Conservation (phyloP, 1,139 yeast species). For the Pichia sp. region DNA sequence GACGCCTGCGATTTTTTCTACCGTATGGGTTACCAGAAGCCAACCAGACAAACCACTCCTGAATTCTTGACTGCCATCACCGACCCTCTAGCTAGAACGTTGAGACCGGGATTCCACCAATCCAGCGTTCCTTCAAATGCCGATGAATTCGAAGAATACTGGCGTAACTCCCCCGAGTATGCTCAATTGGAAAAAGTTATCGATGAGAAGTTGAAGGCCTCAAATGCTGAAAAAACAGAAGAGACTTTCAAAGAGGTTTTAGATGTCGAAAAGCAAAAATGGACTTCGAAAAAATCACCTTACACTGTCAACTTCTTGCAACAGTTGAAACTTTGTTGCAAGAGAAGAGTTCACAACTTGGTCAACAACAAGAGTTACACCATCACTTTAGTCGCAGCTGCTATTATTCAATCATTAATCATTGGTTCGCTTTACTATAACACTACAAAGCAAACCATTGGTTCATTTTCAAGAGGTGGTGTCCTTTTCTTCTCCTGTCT, state of each 20-base stretch:
- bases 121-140: slow-evolving; percentile 32
- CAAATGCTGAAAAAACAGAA: slow-evolving; percentile 29
- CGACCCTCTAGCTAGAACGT: slow-evolving; percentile 45
- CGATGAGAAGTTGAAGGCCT: slow-evolving; percentile 22
- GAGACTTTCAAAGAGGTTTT: slow-evolving; percentile 29
- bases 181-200: slow-evolving; percentile 29
- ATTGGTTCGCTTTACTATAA: slow-evolving; percentile 40
- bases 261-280: slow-evolving; percentile 37
- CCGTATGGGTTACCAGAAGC: slow-evolving; percentile 66
- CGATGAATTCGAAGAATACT: slow-evolving; percentile 46
- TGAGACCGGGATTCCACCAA: slow-evolving; percentile 44
- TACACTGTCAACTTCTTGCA: slow-evolving; percentile 42
- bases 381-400: slow-evolving; percentile 40
- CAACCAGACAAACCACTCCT: slow-evolving; percentile 75
- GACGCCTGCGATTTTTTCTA: slow-evolving; percentile 57
- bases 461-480: slow-evolving; percentile 39
- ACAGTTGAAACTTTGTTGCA: slow-evolving; percentile 43
- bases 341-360: slow-evolving; percentile 45
- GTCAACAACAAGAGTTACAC: slow-evolving; percentile 47
- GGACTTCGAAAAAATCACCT: slow-evolving; percentile 34
- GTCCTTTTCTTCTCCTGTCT: slow-evolving; percentile 41
- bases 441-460: slow-evolving; percentile 30
- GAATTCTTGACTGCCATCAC: slow-evolving; percentile 79
- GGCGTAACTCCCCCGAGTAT: slow-evolving; percentile 40
- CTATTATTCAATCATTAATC: slow-evolving; percentile 42